Evolutionary conservation across 495 filamentous ascomycete species (phyloP).

Genomic region (Neurospora sp.): DNA sequence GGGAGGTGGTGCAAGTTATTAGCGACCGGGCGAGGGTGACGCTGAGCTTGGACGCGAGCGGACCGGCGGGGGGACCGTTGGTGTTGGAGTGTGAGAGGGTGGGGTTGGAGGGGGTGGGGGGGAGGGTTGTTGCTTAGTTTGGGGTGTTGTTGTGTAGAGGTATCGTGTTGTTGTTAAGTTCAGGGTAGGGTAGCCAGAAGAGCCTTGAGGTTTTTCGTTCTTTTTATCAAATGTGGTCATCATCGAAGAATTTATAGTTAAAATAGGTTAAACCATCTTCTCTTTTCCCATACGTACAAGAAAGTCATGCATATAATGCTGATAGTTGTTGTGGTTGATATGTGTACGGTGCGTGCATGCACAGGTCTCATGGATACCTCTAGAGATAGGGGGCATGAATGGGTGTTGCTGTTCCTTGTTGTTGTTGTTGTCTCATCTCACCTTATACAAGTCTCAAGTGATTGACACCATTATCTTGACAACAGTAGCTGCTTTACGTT

Average conservation of each 20-base stretch:
- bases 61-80: constrained; percentile 52
- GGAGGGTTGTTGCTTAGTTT: constrained; percentile 21
- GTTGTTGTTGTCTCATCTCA: no score
- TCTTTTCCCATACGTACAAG: neutral
- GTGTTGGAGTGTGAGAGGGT: constrained; percentile 44
- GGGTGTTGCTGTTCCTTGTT: no score
- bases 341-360: neutral
- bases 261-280: neutral
- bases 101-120: constrained; percentile 28
- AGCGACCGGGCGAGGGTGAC: constrained; percentile 65
- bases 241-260: neutral
- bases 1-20: constrained; percentile 66
- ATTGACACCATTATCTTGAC: neutral
- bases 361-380: no score
- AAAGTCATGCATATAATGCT: neutral
- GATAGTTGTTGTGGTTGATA: neutral
- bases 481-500: neutral
- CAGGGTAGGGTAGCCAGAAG: no score
- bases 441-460: no score
- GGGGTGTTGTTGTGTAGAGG: neutral
- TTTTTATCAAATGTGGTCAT: no score
- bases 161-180: neutral
- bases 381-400: no score
- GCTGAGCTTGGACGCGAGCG: constrained; percentile 59
- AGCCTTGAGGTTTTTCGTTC: no score